phyloP scores from a whole-genome alignment of 2,329 filamentous ascomycete species.

The Ophiostoma quercus region DNA sequence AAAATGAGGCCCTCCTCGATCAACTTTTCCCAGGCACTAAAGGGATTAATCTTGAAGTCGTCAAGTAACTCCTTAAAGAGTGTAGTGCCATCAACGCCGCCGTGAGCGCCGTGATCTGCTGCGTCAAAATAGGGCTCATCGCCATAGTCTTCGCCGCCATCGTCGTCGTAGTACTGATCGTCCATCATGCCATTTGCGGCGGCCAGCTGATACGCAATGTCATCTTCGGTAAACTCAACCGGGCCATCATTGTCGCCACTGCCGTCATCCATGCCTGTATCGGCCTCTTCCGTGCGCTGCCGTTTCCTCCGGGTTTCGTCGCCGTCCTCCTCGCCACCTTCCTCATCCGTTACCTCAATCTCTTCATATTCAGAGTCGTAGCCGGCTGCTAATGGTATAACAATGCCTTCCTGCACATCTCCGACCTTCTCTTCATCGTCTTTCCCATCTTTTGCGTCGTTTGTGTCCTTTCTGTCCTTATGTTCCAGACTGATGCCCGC shows the following conservation, averaged over 20 bases:
- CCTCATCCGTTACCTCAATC: conserved; percentile 60
- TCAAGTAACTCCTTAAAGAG: conserved; percentile 83
- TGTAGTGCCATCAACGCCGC: conserved; percentile 65
- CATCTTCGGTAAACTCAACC: conserved; percentile 85
- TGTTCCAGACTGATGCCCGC: conserved; percentile 49
- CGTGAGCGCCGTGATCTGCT: conserved; percentile 74
- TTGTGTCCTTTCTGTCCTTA: not conserved
- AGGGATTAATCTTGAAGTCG: conserved; percentile 78
- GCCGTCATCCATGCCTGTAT: conserved; percentile 33
- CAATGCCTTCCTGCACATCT: not conserved
- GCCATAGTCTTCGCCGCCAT: conserved; percentile 43
- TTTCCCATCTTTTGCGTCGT: not conserved
- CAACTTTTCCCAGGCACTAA: conserved; percentile 84
- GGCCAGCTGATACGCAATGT: conserved; percentile 86
- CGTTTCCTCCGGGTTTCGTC: conserved; percentile 40
- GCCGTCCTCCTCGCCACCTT: conserved; percentile 47
- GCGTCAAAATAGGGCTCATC: conserved; percentile 79
- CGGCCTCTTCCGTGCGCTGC: conserved; percentile 42
- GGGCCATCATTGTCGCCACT: conserved; percentile 40
- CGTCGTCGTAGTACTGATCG: conserved; percentile 24
- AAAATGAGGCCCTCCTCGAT: conserved; percentile 77
- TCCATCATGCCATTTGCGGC: conserved; percentile 69
- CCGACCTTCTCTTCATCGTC: not conserved
- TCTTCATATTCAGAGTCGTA: conserved; percentile 74
- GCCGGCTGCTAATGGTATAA: conserved; percentile 33